Conservation (phyloP, 2,329 filamentous ascomycete species). For the Fusarium proliferatum region DNA sequence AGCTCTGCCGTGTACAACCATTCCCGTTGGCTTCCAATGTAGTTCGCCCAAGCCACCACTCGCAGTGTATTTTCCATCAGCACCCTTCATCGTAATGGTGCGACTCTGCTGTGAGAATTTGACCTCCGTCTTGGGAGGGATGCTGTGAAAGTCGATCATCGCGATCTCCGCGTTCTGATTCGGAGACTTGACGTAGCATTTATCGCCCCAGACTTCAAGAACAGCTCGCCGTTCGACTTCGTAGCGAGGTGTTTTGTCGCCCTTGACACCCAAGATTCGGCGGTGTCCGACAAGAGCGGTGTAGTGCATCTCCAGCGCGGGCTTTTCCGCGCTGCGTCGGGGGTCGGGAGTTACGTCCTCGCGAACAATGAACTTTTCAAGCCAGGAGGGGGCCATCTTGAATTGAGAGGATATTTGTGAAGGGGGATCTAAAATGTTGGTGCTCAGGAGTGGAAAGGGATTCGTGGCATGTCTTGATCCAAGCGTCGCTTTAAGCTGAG, state of each 20-base stretch:
- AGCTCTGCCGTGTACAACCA: not conserved
- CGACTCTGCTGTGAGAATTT: not conserved
- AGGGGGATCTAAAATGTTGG: rapidly evolving
- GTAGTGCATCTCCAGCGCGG: not conserved
- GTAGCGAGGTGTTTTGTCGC: not conserved
- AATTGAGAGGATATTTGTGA: rapidly evolving
- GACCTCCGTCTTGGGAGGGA: not conserved
- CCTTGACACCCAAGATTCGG: not conserved
- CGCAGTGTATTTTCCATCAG: not conserved
- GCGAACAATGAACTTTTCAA: conserved; percentile 1
- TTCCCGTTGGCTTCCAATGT: not conserved
- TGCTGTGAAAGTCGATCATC: not conserved
- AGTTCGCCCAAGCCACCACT: not conserved
- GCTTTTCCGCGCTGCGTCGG: not conserved
- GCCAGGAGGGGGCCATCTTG: not conserved
- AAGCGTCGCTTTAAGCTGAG: too few relatives aligned
- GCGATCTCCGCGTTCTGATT: not conserved
- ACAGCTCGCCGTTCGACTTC: not conserved
- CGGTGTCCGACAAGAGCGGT: not conserved
- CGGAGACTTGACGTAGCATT: not conserved
- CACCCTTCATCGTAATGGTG: not conserved
- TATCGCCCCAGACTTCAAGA: not conserved
- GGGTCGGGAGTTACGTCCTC: not conserved
- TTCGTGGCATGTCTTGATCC: not conserved
- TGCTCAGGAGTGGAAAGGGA: not conserved